phyloP scores from a whole-genome alignment of 192 early-diverging fungal genomes.

The Geranomyces variabilis region DNA sequence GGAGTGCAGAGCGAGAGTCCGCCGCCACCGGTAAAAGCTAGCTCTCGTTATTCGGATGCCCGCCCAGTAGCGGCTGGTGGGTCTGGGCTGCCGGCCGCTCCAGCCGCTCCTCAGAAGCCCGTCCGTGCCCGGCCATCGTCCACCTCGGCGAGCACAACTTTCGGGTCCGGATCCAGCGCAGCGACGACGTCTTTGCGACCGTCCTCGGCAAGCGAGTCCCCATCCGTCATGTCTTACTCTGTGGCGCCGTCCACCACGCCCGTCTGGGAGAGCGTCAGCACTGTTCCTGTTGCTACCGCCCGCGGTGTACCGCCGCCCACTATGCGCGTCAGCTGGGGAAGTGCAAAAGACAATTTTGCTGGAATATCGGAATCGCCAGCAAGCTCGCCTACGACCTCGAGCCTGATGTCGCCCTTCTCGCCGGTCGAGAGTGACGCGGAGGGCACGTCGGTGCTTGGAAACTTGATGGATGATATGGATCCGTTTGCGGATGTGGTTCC shows the following conservation, averaged over 20 bases:
- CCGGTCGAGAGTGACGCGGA: background rate
- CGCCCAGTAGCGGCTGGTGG: background rate
- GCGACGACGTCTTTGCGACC: background rate
- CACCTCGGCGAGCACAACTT: background rate
- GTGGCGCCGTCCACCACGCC: background rate
- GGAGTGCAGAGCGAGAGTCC: background rate
- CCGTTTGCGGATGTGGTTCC: conserved; percentile 13
- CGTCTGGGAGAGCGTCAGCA: background rate
- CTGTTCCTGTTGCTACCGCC: background rate
- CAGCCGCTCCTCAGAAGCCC: background rate
- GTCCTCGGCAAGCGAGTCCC: background rate
- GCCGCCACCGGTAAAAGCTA: background rate
- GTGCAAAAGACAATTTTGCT: background rate
- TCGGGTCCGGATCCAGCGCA: background rate
- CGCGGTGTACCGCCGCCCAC: background rate
- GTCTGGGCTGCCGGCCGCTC: background rate
- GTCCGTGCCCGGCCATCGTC: conserved; percentile 1
- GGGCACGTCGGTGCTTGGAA: conserved; percentile 1
- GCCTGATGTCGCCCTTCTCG: background rate
- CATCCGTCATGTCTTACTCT: background rate
- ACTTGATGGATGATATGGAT: conserved; percentile 21
- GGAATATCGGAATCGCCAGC: too few species aligned
- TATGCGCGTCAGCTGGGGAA: conserved; percentile 22
- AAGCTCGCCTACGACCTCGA: background rate
- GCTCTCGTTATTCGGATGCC: too few species aligned